Evolutionary conservation across 345 rosid species (phyloP), one percentile per base, ranked within the genome.

Genomic region (Litchi chinensis): DNA sequence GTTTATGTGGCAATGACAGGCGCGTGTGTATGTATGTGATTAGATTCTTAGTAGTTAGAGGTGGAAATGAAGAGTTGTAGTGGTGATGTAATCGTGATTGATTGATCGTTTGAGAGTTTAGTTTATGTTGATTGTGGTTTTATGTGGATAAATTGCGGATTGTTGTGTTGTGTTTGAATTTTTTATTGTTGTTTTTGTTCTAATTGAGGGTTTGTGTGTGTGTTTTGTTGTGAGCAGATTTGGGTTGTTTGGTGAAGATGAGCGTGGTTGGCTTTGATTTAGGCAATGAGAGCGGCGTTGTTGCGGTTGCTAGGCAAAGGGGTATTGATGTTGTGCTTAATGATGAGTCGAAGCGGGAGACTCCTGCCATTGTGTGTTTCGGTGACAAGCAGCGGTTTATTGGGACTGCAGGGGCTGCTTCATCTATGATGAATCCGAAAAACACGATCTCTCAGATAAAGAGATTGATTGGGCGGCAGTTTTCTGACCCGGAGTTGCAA

Each of bases 361-460:
- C 99, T 44, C 99, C 99, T 0, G 89, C 99, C 24, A 79, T 96
- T 70, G 98, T 96, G 2, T 96, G 98, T 85, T 96, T 96, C 56
- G 99, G 98, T 9, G 99, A 96, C 65, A 96, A 96, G 81, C 99
- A 96, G 85, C 86, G 98, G 59, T 96, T 93, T 79, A 91, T 96
- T 24, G 99, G 99, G 24, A 93, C 99, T 68, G 98, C 99, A 11
- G 99, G 99, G 39, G 98, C 99, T 52, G 97, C 99, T n/a, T 82
- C 99, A 0, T 85, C 91, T 44, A 94, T 90, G 89, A 96, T 93
- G 95, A 96, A 96, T 86, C 99, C 99, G 8, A 93, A 93, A 57
- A 93, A 91, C 76, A 84, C 99, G 0, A 90, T 96, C n/a, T 93
- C 98, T 16, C 99, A 96, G 83, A 82, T 96, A 24, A 96, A 96